Base-by-base conservation (phyloP, 1,284 basidiomycete species). In the Prillingera fragicola region DNA sequence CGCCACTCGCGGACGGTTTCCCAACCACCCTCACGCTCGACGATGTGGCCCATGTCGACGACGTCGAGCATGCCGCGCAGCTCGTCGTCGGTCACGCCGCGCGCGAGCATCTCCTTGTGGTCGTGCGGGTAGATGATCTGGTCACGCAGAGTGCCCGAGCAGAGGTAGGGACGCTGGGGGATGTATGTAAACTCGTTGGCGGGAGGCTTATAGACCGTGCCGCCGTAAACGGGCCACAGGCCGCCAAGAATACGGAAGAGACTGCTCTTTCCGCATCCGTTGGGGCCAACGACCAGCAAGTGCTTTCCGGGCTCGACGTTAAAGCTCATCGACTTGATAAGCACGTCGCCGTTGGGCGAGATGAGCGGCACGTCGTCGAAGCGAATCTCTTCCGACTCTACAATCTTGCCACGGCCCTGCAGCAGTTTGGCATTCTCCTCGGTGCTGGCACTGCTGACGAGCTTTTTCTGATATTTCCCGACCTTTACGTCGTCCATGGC, bases 21-120 rank as follows among this genome's bases (percentile, higher is more conserved):
- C 91, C 91, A 96, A 13, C 94, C 94, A 10, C 94, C 94, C 70
- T 97, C 94, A n/a, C 92, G 80, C 59, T 89, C 86, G 10, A 97
- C 87, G 48, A 97, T 81, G 61, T 78, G 74, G 26, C 84, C 83
- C 82, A 98, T 88, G 56, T 91, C 83, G 13, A 97, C 85, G 12
- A 85, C 75, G 3, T 80, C 72, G 23, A 98, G 76, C 44, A 95
- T 83, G 12, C 72, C 60, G 17, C 85, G 72, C 31, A 97, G 75
- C 55, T 94, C 83, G 4, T 76, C 74, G 65, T 98, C 94, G 8
- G 80, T 82, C 28, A 84, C 71, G 13, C 83, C 82, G 24, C 80
- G 82, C 80, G 57, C 35, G 17, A 47, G 44, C 55, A 60, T 58
- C 33, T 87, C 81, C 35, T 75, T 75, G 52, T 81, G 80, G 3